These are phyloP conservation scores for Sindora glabra DNA, from an alignment of 306 rosid species.

Conservation along the genomic window DNA sequence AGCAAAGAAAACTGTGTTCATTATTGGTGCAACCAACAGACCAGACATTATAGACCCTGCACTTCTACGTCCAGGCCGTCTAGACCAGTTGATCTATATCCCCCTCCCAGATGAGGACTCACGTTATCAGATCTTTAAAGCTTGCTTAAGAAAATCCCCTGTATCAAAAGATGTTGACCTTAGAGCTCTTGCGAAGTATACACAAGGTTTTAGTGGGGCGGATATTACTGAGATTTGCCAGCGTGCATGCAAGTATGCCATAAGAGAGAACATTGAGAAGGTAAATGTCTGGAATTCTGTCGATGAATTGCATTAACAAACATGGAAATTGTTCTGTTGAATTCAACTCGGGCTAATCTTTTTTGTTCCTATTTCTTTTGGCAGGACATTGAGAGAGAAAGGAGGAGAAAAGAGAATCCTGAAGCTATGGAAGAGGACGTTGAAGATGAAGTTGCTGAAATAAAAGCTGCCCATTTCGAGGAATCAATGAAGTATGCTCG, in stretches of 20 bases:
- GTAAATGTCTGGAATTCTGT: constrained; percentile 24
- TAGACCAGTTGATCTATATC: constrained; percentile 90
- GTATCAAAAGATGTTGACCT: constrained; percentile 83
- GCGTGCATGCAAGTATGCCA: constrained; percentile 95
- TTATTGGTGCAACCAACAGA: constrained; percentile 94
- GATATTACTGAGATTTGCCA: constrained; percentile 96
- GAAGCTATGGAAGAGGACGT: constrained; percentile 96
- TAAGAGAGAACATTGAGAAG: constrained; percentile 94
- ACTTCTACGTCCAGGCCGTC: constrained; percentile 95
- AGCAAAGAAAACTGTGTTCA: constrained; percentile 75
- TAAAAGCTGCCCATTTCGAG: constrained; percentile 92
- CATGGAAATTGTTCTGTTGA: neutral
- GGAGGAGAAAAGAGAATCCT: constrained; percentile 76
- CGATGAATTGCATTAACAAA: neutral
- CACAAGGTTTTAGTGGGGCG: constrained; percentile 97
- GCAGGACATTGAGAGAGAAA: constrained; percentile 90
- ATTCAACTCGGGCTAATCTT: neutral
- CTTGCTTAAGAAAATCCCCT: constrained; percentile 93
- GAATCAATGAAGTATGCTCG: constrained; percentile 98
- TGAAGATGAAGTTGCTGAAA: constrained; percentile 84
- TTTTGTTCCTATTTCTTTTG: neutral
- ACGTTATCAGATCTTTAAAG: constrained; percentile 73
- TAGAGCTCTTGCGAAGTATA: constrained; percentile 92
- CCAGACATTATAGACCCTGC: constrained; percentile 98
- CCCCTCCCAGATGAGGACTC: constrained; percentile 98